Percentiles rank a stretch among this genome's conserved stretches.
Conservation (phyloP, 2,329 filamentous ascomycete genomes). For the Xylariaceae sp. region DNA sequence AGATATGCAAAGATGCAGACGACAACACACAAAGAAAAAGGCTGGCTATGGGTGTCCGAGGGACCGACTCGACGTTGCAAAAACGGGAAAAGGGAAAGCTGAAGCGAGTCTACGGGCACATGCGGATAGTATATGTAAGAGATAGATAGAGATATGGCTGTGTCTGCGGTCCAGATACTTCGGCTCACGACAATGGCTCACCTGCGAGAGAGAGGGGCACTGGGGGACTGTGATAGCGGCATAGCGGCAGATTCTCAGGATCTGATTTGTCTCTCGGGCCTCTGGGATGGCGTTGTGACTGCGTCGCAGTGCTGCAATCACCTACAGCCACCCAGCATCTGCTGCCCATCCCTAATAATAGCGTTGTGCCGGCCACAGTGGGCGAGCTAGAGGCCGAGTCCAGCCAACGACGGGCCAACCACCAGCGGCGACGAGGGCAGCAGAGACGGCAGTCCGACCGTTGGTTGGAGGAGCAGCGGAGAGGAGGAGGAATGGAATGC, state of each 20-base stretch:
- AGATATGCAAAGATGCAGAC: constrained; percentile 23
- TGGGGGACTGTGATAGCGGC: constrained; percentile 18
- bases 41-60: constrained; percentile 24
- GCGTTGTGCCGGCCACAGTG: constrained; percentile 19
- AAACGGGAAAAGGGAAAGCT: constrained; percentile 26
- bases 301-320: constrained; percentile 20
- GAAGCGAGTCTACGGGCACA: constrained; percentile 24
- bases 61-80: constrained; percentile 29
- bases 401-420: constrained; percentile 22
- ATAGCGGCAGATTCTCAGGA: constrained; percentile 25
- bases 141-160: constrained; percentile 16
- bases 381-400: constrained; percentile 15
- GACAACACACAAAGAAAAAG: constrained; percentile 24
- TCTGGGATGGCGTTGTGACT: constrained; percentile 23
- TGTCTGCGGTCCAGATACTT: constrained; percentile 8
- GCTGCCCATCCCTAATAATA: constrained; percentile 29
- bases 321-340: constrained; percentile 21
- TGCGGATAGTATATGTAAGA: constrained; percentile 31
- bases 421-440: constrained; percentile 22
- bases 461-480: constrained; percentile 29
- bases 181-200: constrained; percentile 18
- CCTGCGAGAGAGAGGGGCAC: constrained; percentile 20
- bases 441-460: constrained; percentile 4
- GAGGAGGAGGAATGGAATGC: constrained; percentile 23
- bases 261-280: constrained; percentile 30